A percentile compares a stretch with the other conserved stretches of the same genome.
These are phyloP conservation scores for Botrytis medusae DNA, from an alignment of 2,329 filamentous ascomycete genomes.

Conservation along the genomic window DNA sequence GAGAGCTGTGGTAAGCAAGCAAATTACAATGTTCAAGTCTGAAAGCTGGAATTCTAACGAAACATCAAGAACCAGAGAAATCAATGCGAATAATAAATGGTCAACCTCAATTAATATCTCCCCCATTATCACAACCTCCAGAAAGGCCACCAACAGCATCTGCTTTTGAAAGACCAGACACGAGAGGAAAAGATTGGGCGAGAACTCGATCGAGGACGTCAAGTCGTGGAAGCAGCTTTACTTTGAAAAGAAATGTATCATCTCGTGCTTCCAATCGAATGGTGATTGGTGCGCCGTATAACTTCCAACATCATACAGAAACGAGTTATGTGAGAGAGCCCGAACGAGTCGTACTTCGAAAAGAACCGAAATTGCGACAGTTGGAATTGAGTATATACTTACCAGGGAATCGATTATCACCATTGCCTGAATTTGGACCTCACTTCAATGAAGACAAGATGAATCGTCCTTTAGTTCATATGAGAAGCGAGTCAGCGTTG, in stretches of 20 bases:
- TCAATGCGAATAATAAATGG: slow-evolving; percentile 43
- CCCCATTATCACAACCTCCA: slow-evolving; percentile 39
- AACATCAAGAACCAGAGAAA: slow-evolving; percentile 38
- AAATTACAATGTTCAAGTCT: neutral
- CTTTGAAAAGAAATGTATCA: slow-evolving; percentile 46
- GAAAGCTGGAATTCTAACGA: neutral
- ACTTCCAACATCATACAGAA: slow-evolving; percentile 21
- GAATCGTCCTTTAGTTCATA: slow-evolving; percentile 27
- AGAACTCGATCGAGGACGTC: slow-evolving; percentile 45
- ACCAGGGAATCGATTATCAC: slow-evolving; percentile 51
- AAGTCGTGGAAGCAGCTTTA: slow-evolving; percentile 46
- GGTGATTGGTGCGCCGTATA: slow-evolving; percentile 21
- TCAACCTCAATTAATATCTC: slow-evolving; percentile 43
- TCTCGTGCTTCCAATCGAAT: slow-evolving; percentile 40
- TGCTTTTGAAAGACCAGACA: slow-evolving; percentile 6
- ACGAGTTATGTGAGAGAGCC: slow-evolving; percentile 19
- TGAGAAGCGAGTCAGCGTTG: slow-evolving; percentile 36
- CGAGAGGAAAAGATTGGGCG: slow-evolving; percentile 37
- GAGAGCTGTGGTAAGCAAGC: slow-evolving; percentile 34
- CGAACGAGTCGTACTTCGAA: slow-evolving; percentile 43
- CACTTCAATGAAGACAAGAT: slow-evolving; percentile 26
- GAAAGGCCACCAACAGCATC: slow-evolving; percentile 29
- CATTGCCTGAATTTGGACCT: slow-evolving; percentile 53
- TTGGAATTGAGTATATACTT: slow-evolving; percentile 57
- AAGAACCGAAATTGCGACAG: slow-evolving; percentile 47